Percentiles rank a stretch among this genome's conserved stretches.
Conservation (phyloP, 345 rosid genomes). For the Viola odorata region DNA sequence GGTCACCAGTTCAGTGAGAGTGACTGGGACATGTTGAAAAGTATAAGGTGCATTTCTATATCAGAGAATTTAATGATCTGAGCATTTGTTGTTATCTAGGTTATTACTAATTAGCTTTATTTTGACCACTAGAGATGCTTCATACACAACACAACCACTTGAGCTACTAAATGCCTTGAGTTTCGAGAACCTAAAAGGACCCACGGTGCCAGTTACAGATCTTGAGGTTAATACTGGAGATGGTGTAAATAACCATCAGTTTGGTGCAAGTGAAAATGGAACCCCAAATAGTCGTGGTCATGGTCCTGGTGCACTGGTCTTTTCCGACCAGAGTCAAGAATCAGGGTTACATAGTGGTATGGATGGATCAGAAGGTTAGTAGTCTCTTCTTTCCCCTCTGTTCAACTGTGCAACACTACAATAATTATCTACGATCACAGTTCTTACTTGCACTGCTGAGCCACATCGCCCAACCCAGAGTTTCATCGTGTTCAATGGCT, state of each 20-base stretch:
- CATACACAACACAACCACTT: slow-evolving; percentile 94
- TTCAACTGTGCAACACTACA: no score
- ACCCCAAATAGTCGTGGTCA: slow-evolving; percentile 32
- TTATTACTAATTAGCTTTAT: slow-evolving; percentile 11
- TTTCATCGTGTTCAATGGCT: not conserved
- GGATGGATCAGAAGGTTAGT: slow-evolving; percentile 70
- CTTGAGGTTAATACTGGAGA: slow-evolving; percentile 34
- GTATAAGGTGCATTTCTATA: slow-evolving; percentile 65
- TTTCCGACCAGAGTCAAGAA: slow-evolving; percentile 32
- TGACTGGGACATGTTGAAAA: slow-evolving; percentile 96
- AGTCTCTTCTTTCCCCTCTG: not conserved
- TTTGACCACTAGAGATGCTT: slow-evolving; percentile 64
- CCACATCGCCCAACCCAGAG: no score
- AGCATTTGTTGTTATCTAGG: not conserved
- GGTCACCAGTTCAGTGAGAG: slow-evolving; percentile 94
- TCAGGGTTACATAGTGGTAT: slow-evolving; percentile 30
- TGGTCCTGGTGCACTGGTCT: slow-evolving; percentile 26
- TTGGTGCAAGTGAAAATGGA: no score
- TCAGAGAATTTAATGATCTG: not conserved
- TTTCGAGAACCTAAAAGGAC: slow-evolving; percentile 45
- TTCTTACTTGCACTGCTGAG: no score
- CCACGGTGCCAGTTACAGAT: slow-evolving; percentile 34
- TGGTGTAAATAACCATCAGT: slow-evolving; percentile 39
- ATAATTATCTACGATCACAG: no score
- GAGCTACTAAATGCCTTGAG: slow-evolving; percentile 83